phyloP scores from a whole-genome alignment of 2,329 filamentous ascomycete species.

The Colletotrichum magnum region DNA sequence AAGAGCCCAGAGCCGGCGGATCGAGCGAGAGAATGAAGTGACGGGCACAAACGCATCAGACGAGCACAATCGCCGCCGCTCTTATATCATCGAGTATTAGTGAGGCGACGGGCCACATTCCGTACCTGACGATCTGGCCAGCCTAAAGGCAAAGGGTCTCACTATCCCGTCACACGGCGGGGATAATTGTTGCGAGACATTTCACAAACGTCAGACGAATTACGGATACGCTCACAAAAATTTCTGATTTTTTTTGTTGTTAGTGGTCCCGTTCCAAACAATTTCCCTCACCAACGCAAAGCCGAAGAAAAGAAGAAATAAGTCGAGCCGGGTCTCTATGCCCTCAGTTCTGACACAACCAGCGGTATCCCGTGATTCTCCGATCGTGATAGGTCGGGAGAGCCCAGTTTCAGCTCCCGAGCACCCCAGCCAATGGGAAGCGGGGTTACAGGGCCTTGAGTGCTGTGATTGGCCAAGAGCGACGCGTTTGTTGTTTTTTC shows the following conservation, averaged over 20 bases:
- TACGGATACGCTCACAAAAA: background rate
- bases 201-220: slow-evolving; percentile 8
- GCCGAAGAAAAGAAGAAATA: slow-evolving; percentile 13
- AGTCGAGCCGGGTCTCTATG: background rate
- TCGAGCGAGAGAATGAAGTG: slow-evolving; percentile 19
- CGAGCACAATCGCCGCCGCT: slow-evolving; percentile 21
- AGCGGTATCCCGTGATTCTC: slow-evolving; percentile 35
- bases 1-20: slow-evolving; percentile 13
- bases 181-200: slow-evolving; percentile 37
- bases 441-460: background rate
- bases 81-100: slow-evolving; percentile 36
- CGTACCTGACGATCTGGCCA: slow-evolving; percentile 41
- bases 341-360: slow-evolving; percentile 2
- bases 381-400: slow-evolving; percentile 19
- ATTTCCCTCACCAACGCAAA: background rate
- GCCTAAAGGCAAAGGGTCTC: slow-evolving; percentile 22
- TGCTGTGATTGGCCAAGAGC: slow-evolving; percentile 23
- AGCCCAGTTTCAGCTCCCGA: slow-evolving; percentile 27
- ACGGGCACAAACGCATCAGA: slow-evolving; percentile 21
- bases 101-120: slow-evolving; percentile 36
- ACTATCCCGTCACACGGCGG: slow-evolving; percentile 26
- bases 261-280: slow-evolving; percentile 5
- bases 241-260: slow-evolving; percentile 5
- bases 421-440: slow-evolving; percentile 20
- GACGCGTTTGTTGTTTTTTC: slow-evolving; percentile 40